Conservation (phyloP, 2,329 filamentous ascomycete genomes). For the Botrytis sinoallii region DNA sequence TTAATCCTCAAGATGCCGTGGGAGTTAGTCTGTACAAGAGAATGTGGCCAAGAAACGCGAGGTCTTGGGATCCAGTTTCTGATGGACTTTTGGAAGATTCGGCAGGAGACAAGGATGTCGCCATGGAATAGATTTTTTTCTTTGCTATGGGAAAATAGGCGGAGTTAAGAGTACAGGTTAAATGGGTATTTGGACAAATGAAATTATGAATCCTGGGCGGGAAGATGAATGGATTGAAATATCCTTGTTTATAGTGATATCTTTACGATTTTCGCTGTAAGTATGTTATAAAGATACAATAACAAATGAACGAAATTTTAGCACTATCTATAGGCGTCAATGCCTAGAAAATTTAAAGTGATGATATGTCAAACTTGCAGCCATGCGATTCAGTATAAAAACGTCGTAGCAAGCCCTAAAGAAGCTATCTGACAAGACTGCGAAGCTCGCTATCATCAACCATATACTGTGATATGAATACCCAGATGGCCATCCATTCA, state of each 20-base stretch:
- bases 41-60: conserved; percentile 72
- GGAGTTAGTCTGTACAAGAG: conserved; percentile 87
- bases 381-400: not conserved
- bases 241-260: not conserved
- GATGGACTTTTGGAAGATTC: not conserved
- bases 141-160: not conserved
- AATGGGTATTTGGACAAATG: conserved; percentile 14
- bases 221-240: not conserved
- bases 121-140: conserved; percentile 5
- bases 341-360: not conserved
- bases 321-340: not conserved
- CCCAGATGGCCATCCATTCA: not conserved
- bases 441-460: not conserved
- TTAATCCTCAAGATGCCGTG: conserved; percentile 93
- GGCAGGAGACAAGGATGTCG: conserved; percentile 6
- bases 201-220: conserved; percentile 10
- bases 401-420: too few relatives aligned
- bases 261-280: not conserved
- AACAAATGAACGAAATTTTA: not conserved
- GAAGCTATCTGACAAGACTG: not conserved
- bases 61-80: conserved; percentile 29
- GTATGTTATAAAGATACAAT: not conserved
- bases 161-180: conserved; percentile 11
- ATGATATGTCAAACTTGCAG: not conserved
- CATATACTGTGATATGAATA: not conserved